Percentiles rank a stretch among this genome's conserved stretches.
These are phyloP conservation scores for Phytophthora kernoviae DNA, from an alignment of 352 stramenopile species.

Conservation along the genomic window DNA sequence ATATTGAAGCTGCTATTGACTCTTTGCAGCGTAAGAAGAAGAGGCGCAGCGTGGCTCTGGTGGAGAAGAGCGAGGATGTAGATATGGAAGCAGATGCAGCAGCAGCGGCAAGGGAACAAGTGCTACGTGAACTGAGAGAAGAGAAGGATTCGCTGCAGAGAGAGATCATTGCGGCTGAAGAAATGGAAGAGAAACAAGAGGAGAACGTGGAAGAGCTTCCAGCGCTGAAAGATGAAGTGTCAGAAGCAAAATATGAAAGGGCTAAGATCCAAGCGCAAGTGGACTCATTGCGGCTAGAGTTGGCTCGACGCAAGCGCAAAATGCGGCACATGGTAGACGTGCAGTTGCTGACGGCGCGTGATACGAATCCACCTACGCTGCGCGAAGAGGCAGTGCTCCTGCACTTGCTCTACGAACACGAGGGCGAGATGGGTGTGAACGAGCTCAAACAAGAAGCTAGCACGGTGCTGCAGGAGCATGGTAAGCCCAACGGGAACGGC, in stretches of 20 bases:
- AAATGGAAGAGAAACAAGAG: slow-evolving; percentile 43
- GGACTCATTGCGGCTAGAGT: slow-evolving; percentile 44
- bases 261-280: slow-evolving; percentile 33
- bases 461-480: slow-evolving; percentile 43
- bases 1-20: slow-evolving; percentile 63
- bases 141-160: slow-evolving; percentile 55
- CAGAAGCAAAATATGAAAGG: slow-evolving; percentile 28
- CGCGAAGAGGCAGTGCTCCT: slow-evolving; percentile 65
- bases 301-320: slow-evolving; percentile 55
- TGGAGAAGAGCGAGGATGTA: slow-evolving; percentile 12
- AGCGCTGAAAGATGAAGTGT: slow-evolving; percentile 40
- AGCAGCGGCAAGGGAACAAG: slow-evolving; percentile 25
- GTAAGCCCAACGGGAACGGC: slow-evolving; percentile 46
- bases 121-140: slow-evolving; percentile 40
- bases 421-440: slow-evolving; percentile 67
- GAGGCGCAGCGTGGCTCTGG: slow-evolving; percentile 10
- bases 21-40: slow-evolving; percentile 52
- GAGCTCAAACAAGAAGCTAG: slow-evolving; percentile 64
- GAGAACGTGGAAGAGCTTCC: slow-evolving; percentile 42
- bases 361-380: slow-evolving; percentile 51
- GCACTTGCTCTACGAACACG: slow-evolving; percentile 63
- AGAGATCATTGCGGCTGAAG: slow-evolving; percentile 51
- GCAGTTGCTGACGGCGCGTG: slow-evolving; percentile 50
- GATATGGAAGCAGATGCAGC: slow-evolving; percentile 25
- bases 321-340: slow-evolving; percentile 76